Percentiles rank a stretch among this genome's conserved stretches.
Evolutionary conservation across 2,329 filamentous ascomycete genomes (phyloP).

Genomic region (Aspergillus latus): DNA sequence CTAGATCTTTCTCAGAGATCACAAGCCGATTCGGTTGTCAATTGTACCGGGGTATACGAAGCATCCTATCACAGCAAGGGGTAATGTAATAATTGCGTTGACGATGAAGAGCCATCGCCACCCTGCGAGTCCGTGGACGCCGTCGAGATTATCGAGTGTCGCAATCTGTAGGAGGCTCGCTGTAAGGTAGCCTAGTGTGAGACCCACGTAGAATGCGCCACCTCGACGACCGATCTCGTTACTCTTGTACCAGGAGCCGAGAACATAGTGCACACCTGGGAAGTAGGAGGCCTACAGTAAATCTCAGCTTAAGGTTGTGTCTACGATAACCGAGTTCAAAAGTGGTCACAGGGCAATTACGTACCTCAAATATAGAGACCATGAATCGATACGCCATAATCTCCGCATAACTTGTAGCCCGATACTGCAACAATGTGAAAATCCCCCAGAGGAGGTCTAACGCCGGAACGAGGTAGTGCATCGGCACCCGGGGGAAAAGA

Average conservation of each 20-base stretch:
- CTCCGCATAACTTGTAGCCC: slow-evolving; percentile 3
- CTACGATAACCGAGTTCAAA: no score
- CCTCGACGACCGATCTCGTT: slow-evolving; percentile 27
- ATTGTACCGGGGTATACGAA: slow-evolving; percentile 24
- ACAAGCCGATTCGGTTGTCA: slow-evolving; percentile 26
- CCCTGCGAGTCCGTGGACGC: slow-evolving; percentile 23
- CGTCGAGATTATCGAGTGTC: slow-evolving; percentile 27
- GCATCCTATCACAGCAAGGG: slow-evolving; percentile 25
- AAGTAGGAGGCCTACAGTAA: slow-evolving; percentile 23
- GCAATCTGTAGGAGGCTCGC: slow-evolving; percentile 26
- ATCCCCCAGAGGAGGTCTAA: slow-evolving; percentile 3
- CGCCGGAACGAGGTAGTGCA: slow-evolving; percentile 44
- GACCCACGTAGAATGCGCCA: slow-evolving; percentile 26
- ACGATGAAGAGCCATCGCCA: slow-evolving; percentile 34
- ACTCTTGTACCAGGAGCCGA: slow-evolving; percentile 29
- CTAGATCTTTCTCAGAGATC: slow-evolving; percentile 25
- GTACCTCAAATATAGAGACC: slow-evolving; percentile 31
- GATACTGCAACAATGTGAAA: not conserved
- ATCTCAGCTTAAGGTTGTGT: not conserved
- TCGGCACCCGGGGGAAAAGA: slow-evolving; percentile 46
- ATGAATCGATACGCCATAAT: slow-evolving; percentile 21
- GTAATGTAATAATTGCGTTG: slow-evolving; percentile 27
- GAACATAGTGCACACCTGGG: slow-evolving; percentile 27
- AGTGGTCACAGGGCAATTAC: not conserved
- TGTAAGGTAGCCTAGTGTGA: slow-evolving; percentile 22